A percentile compares a stretch with the other conserved stretches of the same genome.
phyloP scores from a whole-genome alignment of 2,329 filamentous ascomycete genomes.

The Fusarium humuli region DNA sequence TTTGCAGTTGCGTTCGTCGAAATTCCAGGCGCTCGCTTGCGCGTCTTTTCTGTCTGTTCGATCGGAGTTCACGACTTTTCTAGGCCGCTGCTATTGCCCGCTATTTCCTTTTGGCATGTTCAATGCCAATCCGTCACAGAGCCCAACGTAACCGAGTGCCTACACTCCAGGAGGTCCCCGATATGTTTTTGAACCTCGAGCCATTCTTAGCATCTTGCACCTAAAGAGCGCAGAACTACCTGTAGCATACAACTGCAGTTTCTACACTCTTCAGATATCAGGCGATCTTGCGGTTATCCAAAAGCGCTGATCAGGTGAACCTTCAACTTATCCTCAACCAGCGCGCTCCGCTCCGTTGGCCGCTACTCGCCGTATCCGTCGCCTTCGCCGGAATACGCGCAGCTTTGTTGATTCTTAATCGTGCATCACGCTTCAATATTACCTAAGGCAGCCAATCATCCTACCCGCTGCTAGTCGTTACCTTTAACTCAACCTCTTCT shows the following conservation, averaged over 20 bases:
- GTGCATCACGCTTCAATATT: slow-evolving; percentile 31
- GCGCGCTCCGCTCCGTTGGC: slow-evolving; percentile 25
- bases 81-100: slow-evolving; percentile 25
- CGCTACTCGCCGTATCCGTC: slow-evolving; percentile 38
- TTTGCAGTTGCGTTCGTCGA: slow-evolving; percentile 20
- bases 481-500: slow-evolving; percentile 24
- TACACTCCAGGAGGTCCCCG: neutral
- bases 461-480: slow-evolving; percentile 17
- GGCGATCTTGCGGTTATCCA: slow-evolving; percentile 13
- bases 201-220: slow-evolving; percentile 27
- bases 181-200: slow-evolving; percentile 17
- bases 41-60: slow-evolving; percentile 8
- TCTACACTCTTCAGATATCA: slow-evolving; percentile 1
- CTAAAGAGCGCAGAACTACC: slow-evolving; percentile 18
- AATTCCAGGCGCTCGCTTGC: slow-evolving; percentile 31
- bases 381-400: slow-evolving; percentile 36
- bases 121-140: slow-evolving; percentile 8
- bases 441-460: slow-evolving; percentile 30
- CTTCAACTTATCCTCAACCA: slow-evolving; percentile 30
- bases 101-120: slow-evolving; percentile 18
- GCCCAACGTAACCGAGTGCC: slow-evolving; percentile 5
- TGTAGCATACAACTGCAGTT: neutral
- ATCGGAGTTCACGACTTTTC: slow-evolving; percentile 2
- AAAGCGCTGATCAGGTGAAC: slow-evolving; percentile 25
- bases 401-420: slow-evolving; percentile 2